Conservation (phyloP, 176 grass and related monocot species). For the Saccharum officinarum region DNA sequence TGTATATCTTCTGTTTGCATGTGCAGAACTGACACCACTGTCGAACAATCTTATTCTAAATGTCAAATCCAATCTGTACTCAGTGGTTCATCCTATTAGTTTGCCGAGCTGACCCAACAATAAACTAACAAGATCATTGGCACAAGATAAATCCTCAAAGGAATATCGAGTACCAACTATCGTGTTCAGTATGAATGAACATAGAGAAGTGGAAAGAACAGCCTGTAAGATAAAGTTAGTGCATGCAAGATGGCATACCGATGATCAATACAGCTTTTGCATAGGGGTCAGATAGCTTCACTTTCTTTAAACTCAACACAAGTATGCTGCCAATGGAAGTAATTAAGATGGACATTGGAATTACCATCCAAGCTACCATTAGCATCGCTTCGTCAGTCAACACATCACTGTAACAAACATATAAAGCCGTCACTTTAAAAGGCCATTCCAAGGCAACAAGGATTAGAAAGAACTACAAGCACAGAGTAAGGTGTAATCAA, state of each 20-base stretch:
- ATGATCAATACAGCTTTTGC: slow-evolving; percentile 86
- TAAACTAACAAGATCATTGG: slow-evolving; percentile 13
- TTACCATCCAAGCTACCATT: slow-evolving; percentile 89
- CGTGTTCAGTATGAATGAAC: not conserved
- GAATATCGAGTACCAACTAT: not conserved
- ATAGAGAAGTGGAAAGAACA: not conserved
- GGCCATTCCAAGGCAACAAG: not conserved
- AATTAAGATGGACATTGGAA: slow-evolving; percentile 89
- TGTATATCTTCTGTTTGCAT: not conserved
- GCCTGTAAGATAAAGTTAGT: slow-evolving; percentile 21
- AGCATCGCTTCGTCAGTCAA: slow-evolving; percentile 62
- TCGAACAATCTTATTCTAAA: not conserved
- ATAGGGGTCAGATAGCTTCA: slow-evolving; percentile 79
- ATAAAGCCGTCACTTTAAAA: slow-evolving; percentile 15
- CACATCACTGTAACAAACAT: slow-evolving; percentile 58
- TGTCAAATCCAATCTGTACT: not conserved
- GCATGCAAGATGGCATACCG: slow-evolving; percentile 53
- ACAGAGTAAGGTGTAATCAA: slow-evolving; percentile 1
- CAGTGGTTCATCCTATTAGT: not conserved
- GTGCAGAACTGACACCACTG: not conserved
- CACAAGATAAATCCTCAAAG: not conserved
- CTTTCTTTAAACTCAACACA: slow-evolving; percentile 75
- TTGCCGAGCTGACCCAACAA: not conserved
- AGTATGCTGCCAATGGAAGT: slow-evolving; percentile 62
- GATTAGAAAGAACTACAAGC: slow-evolving; percentile 26